Base-by-base conservation (phyloP, 495 filamentous ascomycete species). In the Penicillium longicatenatum region DNA sequence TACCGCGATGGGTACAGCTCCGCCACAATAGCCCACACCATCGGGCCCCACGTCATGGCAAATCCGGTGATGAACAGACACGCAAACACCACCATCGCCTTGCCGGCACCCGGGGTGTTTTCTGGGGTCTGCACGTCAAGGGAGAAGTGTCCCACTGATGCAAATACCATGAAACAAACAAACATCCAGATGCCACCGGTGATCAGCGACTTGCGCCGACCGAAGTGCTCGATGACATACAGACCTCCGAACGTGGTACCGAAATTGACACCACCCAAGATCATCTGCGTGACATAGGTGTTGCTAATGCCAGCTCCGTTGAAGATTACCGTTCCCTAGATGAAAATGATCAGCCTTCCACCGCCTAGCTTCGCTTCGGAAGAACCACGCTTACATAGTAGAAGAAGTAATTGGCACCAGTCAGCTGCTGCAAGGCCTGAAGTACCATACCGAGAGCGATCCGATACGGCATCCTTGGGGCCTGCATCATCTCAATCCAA, bases 1-100 rank as follows among this genome's bases (percentile, higher is more conserved):
- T 91, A 91, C 22, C 84, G 77, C 17, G 83, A 81, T 17, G 91
- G 91, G 66, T 90, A 95, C 50, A 93, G 78, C 70, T 96, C 91
- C 7, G 87, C 89, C n/a, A 87, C 82, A 44, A 90, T 85, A 10
- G 87, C 81, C 90, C 90, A 94, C 22, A 92, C 80, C 59, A 93
- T 86, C 2, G 91, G 92, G 22, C 89, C 91, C 90, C 90, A 93
- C 3, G 88, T 90, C 44, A 79, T 86, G 9, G 84, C 83, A 55
- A 75, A 83, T 1, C 70, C 68, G 16, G 71, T 69, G 45, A 79
- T 79, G 52, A 88, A 91, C 57, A 91, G 76, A 60, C 84, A 86
- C 0, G 89, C 84, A 48, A 88, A 86, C 1, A 90, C 84, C 24
- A 91, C 88, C 78, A 91, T 85, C 47, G 85, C 85, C 22, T 80